phyloP scores from a whole-genome alignment of 192 early-diverging fungal species.

The Allomyces macrogynus region DNA sequence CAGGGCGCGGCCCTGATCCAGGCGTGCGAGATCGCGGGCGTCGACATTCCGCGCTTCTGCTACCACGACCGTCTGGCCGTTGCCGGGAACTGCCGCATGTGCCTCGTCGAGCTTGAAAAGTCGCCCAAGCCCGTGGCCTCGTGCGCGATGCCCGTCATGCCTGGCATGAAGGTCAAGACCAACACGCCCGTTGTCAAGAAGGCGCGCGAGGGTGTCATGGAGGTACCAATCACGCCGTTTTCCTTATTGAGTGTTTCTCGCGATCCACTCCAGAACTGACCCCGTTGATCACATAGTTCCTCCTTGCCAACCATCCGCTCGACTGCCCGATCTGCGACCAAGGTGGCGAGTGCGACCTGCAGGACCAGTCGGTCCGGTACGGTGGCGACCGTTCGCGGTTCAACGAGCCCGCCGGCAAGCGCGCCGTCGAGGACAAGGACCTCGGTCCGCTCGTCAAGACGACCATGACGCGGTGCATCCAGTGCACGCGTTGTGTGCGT shows the following conservation, averaged over 20 bases:
- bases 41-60: conserved; percentile 46
- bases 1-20: conserved; percentile 88
- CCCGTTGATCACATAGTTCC: conserved; percentile 28
- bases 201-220: conserved; percentile 83
- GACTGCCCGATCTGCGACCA: conserved; percentile 99
- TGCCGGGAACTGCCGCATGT: conserved; percentile 99
- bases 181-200: conserved; percentile 86
- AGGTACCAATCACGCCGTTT: too few species aligned
- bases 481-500: conserved; percentile 96
- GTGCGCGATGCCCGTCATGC: conserved; percentile 91
- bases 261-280: conserved; percentile 31
- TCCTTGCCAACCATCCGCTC: conserved; percentile 91
- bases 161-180: conserved; percentile 94
- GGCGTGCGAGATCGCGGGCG: conserved; percentile 89
- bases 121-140: conserved; percentile 90
- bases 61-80: conserved; percentile 83
- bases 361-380: conserved; percentile 93
- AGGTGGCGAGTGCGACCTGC: conserved; percentile 97
- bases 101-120: conserved; percentile 92
- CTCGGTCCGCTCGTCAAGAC: conserved; percentile 91
- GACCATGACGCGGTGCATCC: conserved; percentile 95
- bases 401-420: conserved; percentile 62
- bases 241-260: too few species aligned
- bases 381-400: conserved; percentile 85
- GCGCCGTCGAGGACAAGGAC: conserved; percentile 93